Base-by-base conservation (phyloP, 306 rosid species). In the Glycine soja region DNA sequence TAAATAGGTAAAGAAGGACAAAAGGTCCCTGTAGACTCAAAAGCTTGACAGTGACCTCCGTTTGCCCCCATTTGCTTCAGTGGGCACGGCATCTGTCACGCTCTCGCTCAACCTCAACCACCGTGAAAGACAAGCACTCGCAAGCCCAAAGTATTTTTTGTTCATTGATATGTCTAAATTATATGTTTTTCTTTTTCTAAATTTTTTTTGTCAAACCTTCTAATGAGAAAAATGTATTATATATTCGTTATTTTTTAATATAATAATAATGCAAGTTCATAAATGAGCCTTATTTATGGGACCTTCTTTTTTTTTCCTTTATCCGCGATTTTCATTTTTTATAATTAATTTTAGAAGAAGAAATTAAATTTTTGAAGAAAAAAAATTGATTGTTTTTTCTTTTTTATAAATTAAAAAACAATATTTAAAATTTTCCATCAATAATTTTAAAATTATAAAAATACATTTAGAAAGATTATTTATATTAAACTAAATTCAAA, bases 11-110 rank as follows among this genome's bases (percentile, higher is more conserved):
- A 68, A 32, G 0, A 36, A 45, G 36, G 43, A 38, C 53, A 64
- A 56, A 65, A 45, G 13, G 82, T 78, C 11, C 3, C 19, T 40
- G 48, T 50, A 61, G 52, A 63, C 45, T 72, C 32, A 71, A 83
- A 77, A 83, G 83, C 57, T 64, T 56, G 80, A 83, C 57, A 65
- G 5, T 56, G 86, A 78, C 74, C 9, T 50, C 2, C 30, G 1
- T 24, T 24, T 24, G 30, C 30, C 30, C 30, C 30, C 76, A 84
- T 47, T 84, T 86, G 82, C 46, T 72, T 14, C 3, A 63, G 87
- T 87, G 83, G 90, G 57, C 83, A 61, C 82, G 83, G 85, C 92
- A 85, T 79, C 80, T 57, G 48, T 79, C 43, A 0, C 30, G 30
- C 30, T 24, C 30, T 24, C 30, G 30, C 30, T 24, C 30, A 24